These are phyloP conservation scores for Ploettnerulaceae sp. DNA, from an alignment of 2,329 filamentous ascomycete species.

Conservation along the genomic window DNA sequence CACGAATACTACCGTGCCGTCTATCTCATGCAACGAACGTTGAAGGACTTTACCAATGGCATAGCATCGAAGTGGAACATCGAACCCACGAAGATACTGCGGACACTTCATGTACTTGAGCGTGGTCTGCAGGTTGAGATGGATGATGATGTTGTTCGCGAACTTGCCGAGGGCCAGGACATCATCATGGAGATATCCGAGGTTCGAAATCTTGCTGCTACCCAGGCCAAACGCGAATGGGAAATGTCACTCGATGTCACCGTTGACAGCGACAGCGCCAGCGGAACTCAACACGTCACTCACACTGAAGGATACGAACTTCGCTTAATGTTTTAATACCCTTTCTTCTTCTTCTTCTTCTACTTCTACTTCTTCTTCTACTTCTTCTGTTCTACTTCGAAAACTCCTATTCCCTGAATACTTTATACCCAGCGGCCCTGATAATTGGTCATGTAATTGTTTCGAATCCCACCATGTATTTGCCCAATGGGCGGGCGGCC, in stretches of 20 bases:
- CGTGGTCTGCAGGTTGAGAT: conserved; percentile 78
- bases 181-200: conserved; percentile 67
- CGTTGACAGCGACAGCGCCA: conserved; percentile 29
- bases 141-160: conserved; percentile 82
- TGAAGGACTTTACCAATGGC: conserved; percentile 66
- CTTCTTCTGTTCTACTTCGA: neutral
- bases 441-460: conserved; percentile 31
- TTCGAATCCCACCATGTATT: conserved; percentile 21
- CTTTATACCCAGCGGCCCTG: conserved; percentile 25
- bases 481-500: conserved; percentile 12
- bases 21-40: conserved; percentile 73
- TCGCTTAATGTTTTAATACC: conserved; percentile 34
- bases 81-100: conserved; percentile 65
- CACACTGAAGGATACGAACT: conserved; percentile 33
- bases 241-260: conserved; percentile 52
- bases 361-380: no score
- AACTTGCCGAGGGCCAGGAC: conserved; percentile 85
- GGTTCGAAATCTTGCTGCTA: conserved; percentile 27
- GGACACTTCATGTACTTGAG: conserved; percentile 66
- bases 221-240: conserved; percentile 53
- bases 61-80: conserved; percentile 78
- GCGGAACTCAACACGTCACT: conserved; percentile 23
- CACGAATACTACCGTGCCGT: conserved; percentile 73
- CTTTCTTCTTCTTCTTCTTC: conserved; percentile 14
- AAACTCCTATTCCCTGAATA: conserved; percentile 1